Evolutionary conservation across 148 eudicot genomes (phyloP), one percentile per base, ranked within the genome.

Genomic region (Diospyros lotus): DNA sequence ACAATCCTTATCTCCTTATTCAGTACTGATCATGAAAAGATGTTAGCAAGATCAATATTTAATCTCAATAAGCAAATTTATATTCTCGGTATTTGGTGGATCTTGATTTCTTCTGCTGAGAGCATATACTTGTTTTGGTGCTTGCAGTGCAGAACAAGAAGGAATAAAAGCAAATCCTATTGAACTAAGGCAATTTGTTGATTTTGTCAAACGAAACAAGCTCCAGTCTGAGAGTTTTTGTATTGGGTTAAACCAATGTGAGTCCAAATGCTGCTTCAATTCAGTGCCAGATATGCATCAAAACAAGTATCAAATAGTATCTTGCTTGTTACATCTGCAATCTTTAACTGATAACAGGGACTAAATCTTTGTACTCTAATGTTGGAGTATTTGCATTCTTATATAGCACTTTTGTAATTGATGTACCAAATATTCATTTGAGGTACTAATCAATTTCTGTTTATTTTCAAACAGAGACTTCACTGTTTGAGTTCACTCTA

Each of bases 121-220:
- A 54, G 48, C 58, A 4, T 76, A 17, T 56, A 78, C 52, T 70
- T 66, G 54, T 51, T 61, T 51, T 64, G 76, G 68, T 63, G 74
- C 80, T 82, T 85, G 75, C 85, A 96, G 98, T 67, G 97, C 88
- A 62, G 91, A 91, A 76, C 88, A 93, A 88, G 98, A 88, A 81
- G 99, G 99, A 66, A 81, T 86, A 45, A 84, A 82, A 73, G 91
- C 84, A 55, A 82, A 88, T 82, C 93, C 94, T 43, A 81, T 85
- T 72, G 97, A 95, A 84, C 43, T 93, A 54, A 77, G 90, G 64
- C 86, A 89, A 79, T 89, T 93, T 78, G 76, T 91, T 71, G 82
- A 80, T 51, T 95, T 90, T 40, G 74, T 93, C 66, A 95, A 88
- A 59, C 88, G 90, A 72, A 84, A 93, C 77, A 93, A 91, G 8